Percentiles rank a stretch among this genome's conserved stretches.
Evolutionary conservation across 768 basidiomycete genomes (phyloP).

Genomic region (Lentinula raphanica): DNA sequence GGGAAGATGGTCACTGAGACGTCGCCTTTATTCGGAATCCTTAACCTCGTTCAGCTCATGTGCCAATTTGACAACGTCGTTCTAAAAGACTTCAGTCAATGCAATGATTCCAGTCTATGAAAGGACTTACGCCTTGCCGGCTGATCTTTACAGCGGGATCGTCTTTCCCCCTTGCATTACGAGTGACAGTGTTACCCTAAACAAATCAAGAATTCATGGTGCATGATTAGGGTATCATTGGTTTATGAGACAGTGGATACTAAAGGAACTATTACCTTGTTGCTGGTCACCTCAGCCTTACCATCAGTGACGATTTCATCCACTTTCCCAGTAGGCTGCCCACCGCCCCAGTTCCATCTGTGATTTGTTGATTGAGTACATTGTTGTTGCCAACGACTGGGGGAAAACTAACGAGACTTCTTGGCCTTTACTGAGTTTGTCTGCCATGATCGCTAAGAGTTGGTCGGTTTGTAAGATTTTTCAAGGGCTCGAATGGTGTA

Average conservation of each 20-base stretch:
- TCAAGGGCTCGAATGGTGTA: no score
- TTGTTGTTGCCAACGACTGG: background rate
- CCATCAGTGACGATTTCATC: background rate
- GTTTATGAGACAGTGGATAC: no score
- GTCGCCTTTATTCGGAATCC: no score
- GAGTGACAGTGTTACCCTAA: background rate
- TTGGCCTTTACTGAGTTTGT: background rate
- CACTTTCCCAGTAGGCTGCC: background rate
- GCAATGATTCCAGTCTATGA: background rate
- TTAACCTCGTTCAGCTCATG: conserved; percentile 5
- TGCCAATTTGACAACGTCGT: background rate
- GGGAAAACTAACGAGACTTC: background rate
- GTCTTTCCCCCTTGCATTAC: background rate
- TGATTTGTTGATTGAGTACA: no score
- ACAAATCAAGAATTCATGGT: no score
- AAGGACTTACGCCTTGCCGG: background rate
- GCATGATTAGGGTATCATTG: no score
- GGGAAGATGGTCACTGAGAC: no score
- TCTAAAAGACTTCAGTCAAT: background rate
- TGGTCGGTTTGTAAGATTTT: no score
- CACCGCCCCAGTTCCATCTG: background rate
- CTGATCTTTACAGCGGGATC: background rate
- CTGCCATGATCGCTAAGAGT: background rate
- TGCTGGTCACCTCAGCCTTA: background rate
- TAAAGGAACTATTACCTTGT: background rate